These are phyloP conservation scores for Microascus cirrosus DNA, from an alignment of 2,329 filamentous ascomycete species.

Conservation along the genomic window DNA sequence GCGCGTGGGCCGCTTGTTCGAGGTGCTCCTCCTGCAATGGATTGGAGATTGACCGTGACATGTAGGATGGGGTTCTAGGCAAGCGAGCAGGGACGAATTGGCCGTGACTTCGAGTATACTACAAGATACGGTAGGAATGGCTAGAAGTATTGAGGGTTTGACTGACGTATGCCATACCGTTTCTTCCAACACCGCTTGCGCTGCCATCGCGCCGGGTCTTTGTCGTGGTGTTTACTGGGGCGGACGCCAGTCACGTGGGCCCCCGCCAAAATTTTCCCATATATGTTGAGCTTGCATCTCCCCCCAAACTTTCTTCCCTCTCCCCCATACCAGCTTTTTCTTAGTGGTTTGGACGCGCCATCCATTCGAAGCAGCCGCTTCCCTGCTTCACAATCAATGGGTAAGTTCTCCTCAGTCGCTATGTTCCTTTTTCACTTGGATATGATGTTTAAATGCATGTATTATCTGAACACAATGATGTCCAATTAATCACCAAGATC, in stretches of 20 bases:
- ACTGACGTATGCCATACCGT: too few species aligned
- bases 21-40: too few species aligned
- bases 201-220: neutral
- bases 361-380: neutral
- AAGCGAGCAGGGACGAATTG: too few species aligned
- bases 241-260: neutral
- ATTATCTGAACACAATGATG: conserved; percentile 49
- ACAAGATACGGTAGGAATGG: too few species aligned
- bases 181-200: too few species aligned
- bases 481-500: conserved; percentile 60
- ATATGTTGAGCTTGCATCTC: neutral
- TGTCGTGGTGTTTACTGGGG: neutral
- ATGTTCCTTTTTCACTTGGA: conserved; percentile 10
- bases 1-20: too few species aligned
- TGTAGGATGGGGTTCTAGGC: too few species aligned
- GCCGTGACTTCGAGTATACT: too few species aligned
- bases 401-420: neutral
- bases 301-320: neutral
- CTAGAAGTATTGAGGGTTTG: too few species aligned
- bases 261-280: neutral
- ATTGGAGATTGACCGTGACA: too few species aligned
- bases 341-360: too few species aligned
- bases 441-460: conserved; percentile 47
- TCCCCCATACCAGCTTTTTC: neutral
- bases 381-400: neutral